Evolutionary conservation across 257 asterid species (phyloP).

Genomic region (Penstemon barbatus): DNA sequence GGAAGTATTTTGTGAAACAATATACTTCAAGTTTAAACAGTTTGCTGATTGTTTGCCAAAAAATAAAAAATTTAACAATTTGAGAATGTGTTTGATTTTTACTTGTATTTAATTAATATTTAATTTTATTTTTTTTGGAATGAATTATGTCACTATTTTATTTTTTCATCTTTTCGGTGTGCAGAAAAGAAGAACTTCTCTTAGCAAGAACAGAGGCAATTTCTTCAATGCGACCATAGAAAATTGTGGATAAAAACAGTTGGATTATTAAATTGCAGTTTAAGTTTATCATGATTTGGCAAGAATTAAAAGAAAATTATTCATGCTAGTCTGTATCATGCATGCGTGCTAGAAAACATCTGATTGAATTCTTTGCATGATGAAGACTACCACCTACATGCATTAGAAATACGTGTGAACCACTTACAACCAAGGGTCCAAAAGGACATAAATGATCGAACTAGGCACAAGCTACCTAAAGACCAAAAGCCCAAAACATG

Average conservation of each 20-base stretch:
- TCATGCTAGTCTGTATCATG: conserved; percentile 33
- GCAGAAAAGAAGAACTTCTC: too few relatives aligned
- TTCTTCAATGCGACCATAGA: too few relatives aligned
- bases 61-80: neutral
- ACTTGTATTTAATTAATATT: neutral
- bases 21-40: neutral
- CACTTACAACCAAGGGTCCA: conserved; percentile 1
- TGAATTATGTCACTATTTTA: too few relatives aligned
- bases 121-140: too few relatives aligned
- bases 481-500: neutral
- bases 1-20: neutral
- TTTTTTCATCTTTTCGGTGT: too few relatives aligned
- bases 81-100: neutral
- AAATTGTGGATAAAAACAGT: too few relatives aligned
- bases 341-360: conserved; percentile 24
- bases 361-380: conserved; percentile 21
- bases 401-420: conserved; percentile 14
- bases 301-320: neutral
- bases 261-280: too few relatives aligned
- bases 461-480: neutral
- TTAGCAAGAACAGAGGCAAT: too few relatives aligned
- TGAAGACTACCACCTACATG: conserved; percentile 25
- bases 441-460: neutral
- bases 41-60: neutral
- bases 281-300: neutral